Evolutionary conservation across 1,284 basidiomycete species (phyloP).

Genomic region (Mixia osmundae): DNA sequence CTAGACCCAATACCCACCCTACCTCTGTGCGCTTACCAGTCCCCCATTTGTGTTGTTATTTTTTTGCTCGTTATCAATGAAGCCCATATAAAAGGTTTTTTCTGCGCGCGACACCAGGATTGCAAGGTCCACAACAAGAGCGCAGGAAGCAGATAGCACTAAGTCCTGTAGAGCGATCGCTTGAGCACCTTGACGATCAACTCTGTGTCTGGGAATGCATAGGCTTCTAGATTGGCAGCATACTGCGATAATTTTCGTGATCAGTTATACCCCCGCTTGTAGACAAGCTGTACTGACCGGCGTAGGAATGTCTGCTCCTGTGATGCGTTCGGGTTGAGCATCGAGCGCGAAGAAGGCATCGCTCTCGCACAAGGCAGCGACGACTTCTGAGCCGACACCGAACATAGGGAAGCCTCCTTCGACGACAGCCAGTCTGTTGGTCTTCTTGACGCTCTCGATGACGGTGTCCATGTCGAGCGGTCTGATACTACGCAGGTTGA

Average conservation of each 20-base stretch:
- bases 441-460: conserved; percentile 90
- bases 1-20: too few species aligned
- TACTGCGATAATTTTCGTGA: conserved; percentile 32
- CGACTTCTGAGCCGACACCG: conserved; percentile 90
- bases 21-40: too few species aligned
- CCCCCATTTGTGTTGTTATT: background rate
- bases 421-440: conserved; percentile 82
- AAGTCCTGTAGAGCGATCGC: conserved; percentile 43
- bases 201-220: conserved; percentile 74
- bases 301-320: conserved; percentile 86
- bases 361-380: conserved; percentile 40
- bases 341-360: conserved; percentile 79
- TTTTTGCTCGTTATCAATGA: background rate
- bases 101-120: background rate
- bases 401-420: conserved; percentile 98
- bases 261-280: background rate
- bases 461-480: conserved; percentile 96
- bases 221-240: conserved; percentile 59
- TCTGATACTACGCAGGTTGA: conserved; percentile 86
- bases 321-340: conserved; percentile 89
- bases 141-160: conserved; percentile 1
- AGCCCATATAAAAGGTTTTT: background rate
- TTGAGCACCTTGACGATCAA: conserved; percentile 74
- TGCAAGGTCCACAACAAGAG: background rate
- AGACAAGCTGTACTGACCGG: conserved; percentile 37